phyloP scores from a whole-genome alignment of 345 rosid genomes.

The Syzygium grande region DNA sequence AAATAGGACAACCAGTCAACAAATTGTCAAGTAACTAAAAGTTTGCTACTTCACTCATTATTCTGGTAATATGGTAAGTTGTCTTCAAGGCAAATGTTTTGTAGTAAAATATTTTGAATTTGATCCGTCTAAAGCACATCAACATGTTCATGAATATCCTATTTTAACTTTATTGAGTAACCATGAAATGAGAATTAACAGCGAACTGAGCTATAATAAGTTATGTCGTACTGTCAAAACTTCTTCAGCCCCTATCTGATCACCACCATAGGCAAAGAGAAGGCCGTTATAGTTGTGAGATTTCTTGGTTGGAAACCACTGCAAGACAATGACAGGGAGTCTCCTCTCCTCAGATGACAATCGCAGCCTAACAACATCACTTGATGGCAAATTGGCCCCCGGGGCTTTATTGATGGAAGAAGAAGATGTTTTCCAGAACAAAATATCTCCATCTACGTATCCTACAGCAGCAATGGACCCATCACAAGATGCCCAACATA shows the following conservation, averaged over 20 bases:
- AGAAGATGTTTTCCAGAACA: slow-evolving; percentile 52
- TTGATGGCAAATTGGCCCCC: slow-evolving; percentile 16
- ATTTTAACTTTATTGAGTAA: not conserved
- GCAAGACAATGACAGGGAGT: slow-evolving; percentile 62
- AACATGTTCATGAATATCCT: not conserved
- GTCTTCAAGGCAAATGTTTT: not conserved
- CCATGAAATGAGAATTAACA: not conserved
- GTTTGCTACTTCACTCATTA: not conserved
- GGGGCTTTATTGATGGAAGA: slow-evolving; percentile 18
- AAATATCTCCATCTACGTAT: slow-evolving; percentile 62
- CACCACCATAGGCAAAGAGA: slow-evolving; percentile 66
- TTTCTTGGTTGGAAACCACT: slow-evolving; percentile 40
- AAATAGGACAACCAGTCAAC: not conserved
- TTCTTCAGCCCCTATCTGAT: slow-evolving; percentile 69
- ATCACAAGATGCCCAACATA: slow-evolving; percentile 66
- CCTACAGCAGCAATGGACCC: slow-evolving; percentile 68
- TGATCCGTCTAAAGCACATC: not conserved
- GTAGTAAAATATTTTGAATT: not conserved
- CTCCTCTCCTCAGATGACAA: slow-evolving; percentile 52
- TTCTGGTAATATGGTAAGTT: not conserved
- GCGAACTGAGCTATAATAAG: not conserved
- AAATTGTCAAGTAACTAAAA: not conserved
- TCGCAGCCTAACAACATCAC: slow-evolving; percentile 47
- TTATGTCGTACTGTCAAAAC: slow-evolving; percentile 39
- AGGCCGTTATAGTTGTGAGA: slow-evolving; percentile 35